Percentiles rank a stretch among this genome's conserved stretches.
phyloP scores from a whole-genome alignment of 106 monocot genomes.

The Acorus calamus region DNA sequence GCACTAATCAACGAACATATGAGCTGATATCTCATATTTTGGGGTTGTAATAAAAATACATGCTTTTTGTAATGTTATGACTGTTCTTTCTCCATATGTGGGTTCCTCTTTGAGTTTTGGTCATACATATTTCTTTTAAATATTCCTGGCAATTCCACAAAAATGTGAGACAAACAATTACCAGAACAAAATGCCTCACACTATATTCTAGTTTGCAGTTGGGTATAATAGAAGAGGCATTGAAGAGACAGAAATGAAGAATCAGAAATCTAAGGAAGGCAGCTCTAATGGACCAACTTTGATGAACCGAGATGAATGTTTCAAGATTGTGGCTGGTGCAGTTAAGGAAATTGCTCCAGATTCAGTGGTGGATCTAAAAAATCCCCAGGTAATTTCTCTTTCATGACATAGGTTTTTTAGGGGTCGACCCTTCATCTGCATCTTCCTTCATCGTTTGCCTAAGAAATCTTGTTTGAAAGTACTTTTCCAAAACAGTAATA shows the following conservation, averaged over 20 bases:
- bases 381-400: slow-evolving; percentile 62
- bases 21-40: no score
- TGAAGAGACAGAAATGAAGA: slow-evolving; percentile 50
- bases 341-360: slow-evolving; percentile 64
- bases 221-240: slow-evolving; percentile 86
- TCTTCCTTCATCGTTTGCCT: background rate
- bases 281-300: slow-evolving; percentile 20
- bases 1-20: no score
- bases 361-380: slow-evolving; percentile 74
- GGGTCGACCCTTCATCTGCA: background rate
- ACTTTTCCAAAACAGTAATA: background rate
- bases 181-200: no score
- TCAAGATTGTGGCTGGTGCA: slow-evolving; percentile 65
- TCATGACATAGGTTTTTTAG: background rate
- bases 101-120: no score
- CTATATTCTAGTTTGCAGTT: slow-evolving; percentile 70
- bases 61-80: no score
- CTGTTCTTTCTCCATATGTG: no score
- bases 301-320: slow-evolving; percentile 67
- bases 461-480: background rate
- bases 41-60: no score
- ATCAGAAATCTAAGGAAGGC: slow-evolving; percentile 11
- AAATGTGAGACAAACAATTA: no score
- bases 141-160: no score
- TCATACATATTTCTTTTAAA: no score